Base-by-base conservation (phyloP, 768 basidiomycete genomes). In the Podaxis sp. region DNA sequence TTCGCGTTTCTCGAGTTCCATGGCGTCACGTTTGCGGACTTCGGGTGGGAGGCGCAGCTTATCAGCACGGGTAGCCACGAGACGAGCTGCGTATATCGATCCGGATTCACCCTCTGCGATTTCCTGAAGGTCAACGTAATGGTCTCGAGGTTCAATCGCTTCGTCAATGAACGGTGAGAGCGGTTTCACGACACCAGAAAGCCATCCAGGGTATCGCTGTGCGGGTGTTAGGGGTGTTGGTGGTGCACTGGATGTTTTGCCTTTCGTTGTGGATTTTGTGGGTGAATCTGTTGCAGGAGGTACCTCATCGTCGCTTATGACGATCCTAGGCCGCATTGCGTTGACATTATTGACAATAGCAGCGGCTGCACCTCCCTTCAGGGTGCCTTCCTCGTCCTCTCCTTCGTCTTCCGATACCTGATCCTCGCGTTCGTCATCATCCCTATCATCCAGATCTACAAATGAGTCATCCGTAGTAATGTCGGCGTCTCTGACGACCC, bases 31-130 rank as follows among this genome's bases (percentile, higher is more conserved):
- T 7, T 74, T 77, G 61, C 75, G 76, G 50, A 79, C 65, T 1
- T 69, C 61, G 2, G 74, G 71, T 3, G 79, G 76, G 1, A 83
- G 69, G 59, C 71, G 72, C 37, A 83, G 75, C 61, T 72, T 76
- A 42, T 71, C 57, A 18, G 73, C 63, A 56, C 71, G 68, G 42
- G 62, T 61, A 9, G 68, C 65, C 10, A 74, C 68, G 50, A 83
- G 67, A 5, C 73, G 68, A 5, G 82, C 82, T 21, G 79, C 75
- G 64, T 71, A 82, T 18, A 94, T 89, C 1, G 83, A 86, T 3
- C 92, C 92, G 44, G 83, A 88, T 68, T 93, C 91, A 35, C 92
- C 91, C 69, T 93, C 89, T 0, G 90, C 91, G 28, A 94, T 87
- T 73, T 92, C 91, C 57, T 81, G 82, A 50, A 92, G 74, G 62